Base-by-base conservation (phyloP, 2,329 filamentous ascomycete species). In the Colletotrichum aenigma region DNA sequence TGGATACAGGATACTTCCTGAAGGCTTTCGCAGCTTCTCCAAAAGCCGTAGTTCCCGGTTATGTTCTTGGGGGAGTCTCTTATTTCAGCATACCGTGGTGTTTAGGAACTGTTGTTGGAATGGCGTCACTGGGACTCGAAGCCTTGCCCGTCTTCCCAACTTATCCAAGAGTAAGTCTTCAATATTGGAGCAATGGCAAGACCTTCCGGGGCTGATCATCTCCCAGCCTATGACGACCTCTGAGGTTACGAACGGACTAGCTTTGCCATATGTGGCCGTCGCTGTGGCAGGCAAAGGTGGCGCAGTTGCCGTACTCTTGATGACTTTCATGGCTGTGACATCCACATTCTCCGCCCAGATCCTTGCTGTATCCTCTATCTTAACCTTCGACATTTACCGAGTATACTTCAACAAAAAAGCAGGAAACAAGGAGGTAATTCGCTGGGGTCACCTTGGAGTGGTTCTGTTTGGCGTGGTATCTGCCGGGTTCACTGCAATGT, bases 281-380 rank as follows among this genome's bases (percentile, higher is more conserved):
- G 92, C 93, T 3, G 83, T 95, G 32, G 88, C 94, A 3, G 94
- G 94, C 0, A 93, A 92, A 77, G 93, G 93, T 10, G 94, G 94
- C 62, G 93, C 93, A 0, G 91, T 90, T 2, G 93, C 92, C 0
- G 91, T 93, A 1, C 86, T 94, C 1, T 84, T 95, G 6, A 88
- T 95, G 70, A 91, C 93, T 13, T 95, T 95, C 86, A 95, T 95
- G 93, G 94, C 93, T 3, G 92, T 94, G n/a, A 94, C 93, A 2
- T 89, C 87, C 1, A 90, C 88, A 0, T 84, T 89, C 3, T 88
- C 87, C 0, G 88, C 89, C 1, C 88, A 90, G 60, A 85, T 90
- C 2, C 89, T 90, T 64, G 88, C 89, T 1, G 88, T 89, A 3
- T 88, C 87, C 6, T 89, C 88, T 0, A 90, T 90, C 66, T 86